Evolutionary conservation across 306 rosid genomes (phyloP).

Genomic region (Abrus precatorius): DNA sequence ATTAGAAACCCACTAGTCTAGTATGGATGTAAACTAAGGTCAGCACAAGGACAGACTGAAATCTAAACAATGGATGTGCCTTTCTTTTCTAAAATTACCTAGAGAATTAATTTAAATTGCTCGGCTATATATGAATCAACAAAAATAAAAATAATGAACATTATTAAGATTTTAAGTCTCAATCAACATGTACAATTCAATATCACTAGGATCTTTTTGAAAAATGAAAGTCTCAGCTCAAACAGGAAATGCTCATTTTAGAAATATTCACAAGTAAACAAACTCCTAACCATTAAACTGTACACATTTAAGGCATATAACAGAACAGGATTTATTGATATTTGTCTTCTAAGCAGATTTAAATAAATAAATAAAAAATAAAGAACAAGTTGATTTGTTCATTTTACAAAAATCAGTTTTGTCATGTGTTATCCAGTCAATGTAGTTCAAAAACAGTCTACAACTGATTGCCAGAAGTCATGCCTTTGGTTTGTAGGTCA

Average conservation of each 20-base stretch:
- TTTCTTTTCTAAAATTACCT: not conserved
- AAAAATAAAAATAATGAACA: not conserved
- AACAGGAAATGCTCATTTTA: conserved; percentile 15
- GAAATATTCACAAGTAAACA: not conserved
- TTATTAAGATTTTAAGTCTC: not conserved
- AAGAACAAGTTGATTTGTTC: not conserved
- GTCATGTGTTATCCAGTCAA: not conserved
- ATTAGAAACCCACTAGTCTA: conserved; percentile 13
- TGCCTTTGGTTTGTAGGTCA: conserved; percentile 82
- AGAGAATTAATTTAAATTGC: not conserved
- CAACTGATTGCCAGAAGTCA: conserved; percentile 32
- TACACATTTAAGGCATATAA: not conserved
- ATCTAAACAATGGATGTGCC: not conserved
- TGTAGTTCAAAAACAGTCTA: not conserved
- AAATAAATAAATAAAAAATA: not conserved
- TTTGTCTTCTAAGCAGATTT: not conserved
- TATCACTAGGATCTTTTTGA: not conserved
- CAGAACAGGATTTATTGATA: not conserved
- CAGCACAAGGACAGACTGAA: conserved; percentile 2
- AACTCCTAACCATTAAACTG: not conserved
- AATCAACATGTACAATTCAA: not conserved
- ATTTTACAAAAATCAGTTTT: not conserved
- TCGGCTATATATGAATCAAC: not conserved
- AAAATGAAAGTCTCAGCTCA: not conserved
- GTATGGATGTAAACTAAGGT: conserved; percentile 3